Percentiles rank a stretch among this genome's conserved stretches.
Conservation (phyloP, 2,329 filamentous ascomycete genomes). For the Sclerotinia minor region DNA sequence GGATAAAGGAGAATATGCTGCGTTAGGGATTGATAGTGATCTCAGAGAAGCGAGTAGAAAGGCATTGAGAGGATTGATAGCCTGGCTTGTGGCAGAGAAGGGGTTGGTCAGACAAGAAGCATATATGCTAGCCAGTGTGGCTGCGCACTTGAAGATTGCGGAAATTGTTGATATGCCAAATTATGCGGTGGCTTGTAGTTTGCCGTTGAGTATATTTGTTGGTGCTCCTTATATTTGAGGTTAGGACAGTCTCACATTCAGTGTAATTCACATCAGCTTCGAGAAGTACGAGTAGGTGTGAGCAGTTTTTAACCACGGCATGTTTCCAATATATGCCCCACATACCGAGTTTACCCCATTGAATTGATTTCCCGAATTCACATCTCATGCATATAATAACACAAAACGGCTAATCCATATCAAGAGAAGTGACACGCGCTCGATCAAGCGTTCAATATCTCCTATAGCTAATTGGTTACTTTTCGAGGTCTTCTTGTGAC, state of each 20-base stretch:
- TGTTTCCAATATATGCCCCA: constrained; percentile 2
- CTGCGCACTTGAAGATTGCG: constrained; percentile 51
- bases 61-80: constrained; percentile 50
- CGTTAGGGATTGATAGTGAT: constrained; percentile 50
- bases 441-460: background rate
- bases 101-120: constrained; percentile 49
- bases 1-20: constrained; percentile 48
- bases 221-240: constrained; percentile 29
- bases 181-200: constrained; percentile 51
- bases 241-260: background rate
- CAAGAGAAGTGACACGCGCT: background rate
- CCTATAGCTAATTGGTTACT: background rate
- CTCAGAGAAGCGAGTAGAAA: constrained; percentile 51
- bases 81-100: constrained; percentile 51
- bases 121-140: constrained; percentile 55
- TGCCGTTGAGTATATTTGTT: constrained; percentile 52
- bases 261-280: background rate
- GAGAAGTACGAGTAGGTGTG: background rate
- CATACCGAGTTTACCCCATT: constrained; percentile 5
- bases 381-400: background rate
- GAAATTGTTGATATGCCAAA: constrained; percentile 57
- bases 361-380: background rate
- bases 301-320: background rate
- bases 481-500: background rate
- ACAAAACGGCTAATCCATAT: background rate